phyloP scores from a whole-genome alignment of 768 basidiomycete species.

The Sporobolomyces roseus region DNA sequence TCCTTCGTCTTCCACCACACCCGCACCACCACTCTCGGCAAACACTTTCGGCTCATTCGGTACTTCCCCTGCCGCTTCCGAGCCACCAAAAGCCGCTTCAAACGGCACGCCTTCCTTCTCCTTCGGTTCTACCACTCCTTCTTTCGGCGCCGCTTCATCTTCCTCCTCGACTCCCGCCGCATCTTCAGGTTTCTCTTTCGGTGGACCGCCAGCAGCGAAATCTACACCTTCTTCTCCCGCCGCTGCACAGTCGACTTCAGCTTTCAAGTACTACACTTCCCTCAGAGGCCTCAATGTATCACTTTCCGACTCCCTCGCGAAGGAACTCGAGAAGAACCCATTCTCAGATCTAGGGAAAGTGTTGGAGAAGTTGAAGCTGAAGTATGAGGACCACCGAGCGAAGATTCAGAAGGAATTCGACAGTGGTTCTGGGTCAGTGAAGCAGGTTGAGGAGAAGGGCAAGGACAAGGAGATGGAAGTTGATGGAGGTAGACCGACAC shows the following conservation, averaged over 20 bases:
- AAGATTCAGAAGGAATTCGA: conserved; percentile 23
- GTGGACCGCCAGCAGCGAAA: background rate
- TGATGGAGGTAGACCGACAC: background rate
- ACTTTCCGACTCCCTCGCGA: conserved; percentile 20
- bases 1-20: background rate
- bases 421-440: background rate
- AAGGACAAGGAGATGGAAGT: conserved; percentile 21
- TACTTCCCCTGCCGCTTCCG: background rate
- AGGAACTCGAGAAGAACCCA: conserved; percentile 28
- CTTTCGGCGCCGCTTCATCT: conserved; percentile 12
- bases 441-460: background rate
- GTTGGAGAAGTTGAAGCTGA: conserved; percentile 12
- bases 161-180: background rate
- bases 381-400: conserved; percentile 28
- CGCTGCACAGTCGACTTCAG: background rate
- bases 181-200: conserved; percentile 9
- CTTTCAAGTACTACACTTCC: conserved; percentile 33
- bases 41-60: conserved; percentile 6
- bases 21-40: conserved; percentile 1
- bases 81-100: background rate
- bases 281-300: conserved; percentile 36
- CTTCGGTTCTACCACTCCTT: conserved; percentile 8
- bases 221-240: background rate
- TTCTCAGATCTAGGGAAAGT: conserved; percentile 26
- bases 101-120: background rate